phyloP scores from a whole-genome alignment of 2,329 filamentous ascomycete species.

The Ophiosphaerella korrae region DNA sequence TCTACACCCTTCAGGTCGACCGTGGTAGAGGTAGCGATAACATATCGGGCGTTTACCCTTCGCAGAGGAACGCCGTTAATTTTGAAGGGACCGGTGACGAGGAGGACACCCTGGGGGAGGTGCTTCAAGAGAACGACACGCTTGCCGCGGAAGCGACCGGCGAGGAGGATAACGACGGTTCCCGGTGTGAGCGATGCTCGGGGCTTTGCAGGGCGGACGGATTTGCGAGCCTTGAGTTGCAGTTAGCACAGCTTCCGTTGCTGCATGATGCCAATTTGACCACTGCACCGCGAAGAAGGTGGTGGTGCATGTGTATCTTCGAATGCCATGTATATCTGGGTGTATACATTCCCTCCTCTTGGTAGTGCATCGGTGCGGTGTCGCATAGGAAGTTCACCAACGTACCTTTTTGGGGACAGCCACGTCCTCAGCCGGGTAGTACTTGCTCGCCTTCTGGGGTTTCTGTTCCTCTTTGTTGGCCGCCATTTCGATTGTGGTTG shows the following conservation, averaged over 20 bases:
- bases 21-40: constrained; percentile 87
- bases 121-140: constrained; percentile 98
- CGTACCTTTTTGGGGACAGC: constrained; percentile 91
- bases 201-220: constrained; percentile 83
- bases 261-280: not conserved
- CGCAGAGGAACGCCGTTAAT: constrained; percentile 98
- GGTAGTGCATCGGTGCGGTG: constrained; percentile 15
- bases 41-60: constrained; percentile 89
- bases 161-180: constrained; percentile 97
- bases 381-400: constrained; percentile 40
- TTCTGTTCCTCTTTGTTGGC: constrained; percentile 42
- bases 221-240: constrained; percentile 81
- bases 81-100: constrained; percentile 99
- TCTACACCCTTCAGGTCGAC: constrained; percentile 86
- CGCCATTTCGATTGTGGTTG: constrained; percentile 70
- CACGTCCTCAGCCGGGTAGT: constrained; percentile 97
- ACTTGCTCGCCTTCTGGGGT: constrained; percentile 92
- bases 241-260: constrained; percentile 33
- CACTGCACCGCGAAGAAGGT: not conserved
- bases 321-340: not conserved
- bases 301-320: not conserved
- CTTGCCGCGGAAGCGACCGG: constrained; percentile 99
- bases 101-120: constrained; percentile 95
- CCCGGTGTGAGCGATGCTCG: constrained; percentile 91
- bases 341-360: constrained; percentile 15